Base-by-base conservation (phyloP, 768 basidiomycete genomes). In the Hericium rajendrae region DNA sequence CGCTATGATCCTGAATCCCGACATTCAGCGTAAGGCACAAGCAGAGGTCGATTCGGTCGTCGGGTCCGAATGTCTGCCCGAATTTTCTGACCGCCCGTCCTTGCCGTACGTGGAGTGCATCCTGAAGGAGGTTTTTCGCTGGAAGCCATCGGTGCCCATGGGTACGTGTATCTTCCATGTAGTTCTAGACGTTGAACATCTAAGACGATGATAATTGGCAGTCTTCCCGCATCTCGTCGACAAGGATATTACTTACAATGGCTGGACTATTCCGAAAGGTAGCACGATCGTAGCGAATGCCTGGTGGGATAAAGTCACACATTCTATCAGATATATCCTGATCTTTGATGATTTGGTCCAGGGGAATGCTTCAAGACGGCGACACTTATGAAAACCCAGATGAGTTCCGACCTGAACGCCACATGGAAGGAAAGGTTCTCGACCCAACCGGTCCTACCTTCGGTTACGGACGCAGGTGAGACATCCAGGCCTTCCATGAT, bases 31-130 rank as follows among this genome's bases (percentile, higher is more conserved):
- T 4, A 60, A 55, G 38, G 65, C 66, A 3, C 69, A 68, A 52
- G 66, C 63, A 32, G 66, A 70, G 48, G 59, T 70, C 48, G 69
- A 70, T 50, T 26, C 48, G 12, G 58, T 67, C 10, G 57, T 66
- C 4, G 67, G 67, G 11, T 22, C 48, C 18, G 67, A 60, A 18
- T 60, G 68, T 6, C 62, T 70, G 40, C 69, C 69, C 20, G 58
- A 64, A 13, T 62, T 69, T 51, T 55, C 53, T 5, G 69, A 70
- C 32, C 43, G 60, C 50, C 51, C 38, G 11, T 61, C 60, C 6
- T 57, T 67, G 43, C 65, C 65, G 10, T 70, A 68, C 57, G 54
- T 70, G 15, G 59, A 66, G n/a, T 57, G 59, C n/a, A 43, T 64
- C 15, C 22, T 63, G 13, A 62, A 61, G 38, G 66, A 67, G 43